Percentiles rank a stretch among this genome's conserved stretches.
Evolutionary conservation across 2,329 filamentous ascomycete genomes (phyloP).

Genomic region (Calonectria crousiana): DNA sequence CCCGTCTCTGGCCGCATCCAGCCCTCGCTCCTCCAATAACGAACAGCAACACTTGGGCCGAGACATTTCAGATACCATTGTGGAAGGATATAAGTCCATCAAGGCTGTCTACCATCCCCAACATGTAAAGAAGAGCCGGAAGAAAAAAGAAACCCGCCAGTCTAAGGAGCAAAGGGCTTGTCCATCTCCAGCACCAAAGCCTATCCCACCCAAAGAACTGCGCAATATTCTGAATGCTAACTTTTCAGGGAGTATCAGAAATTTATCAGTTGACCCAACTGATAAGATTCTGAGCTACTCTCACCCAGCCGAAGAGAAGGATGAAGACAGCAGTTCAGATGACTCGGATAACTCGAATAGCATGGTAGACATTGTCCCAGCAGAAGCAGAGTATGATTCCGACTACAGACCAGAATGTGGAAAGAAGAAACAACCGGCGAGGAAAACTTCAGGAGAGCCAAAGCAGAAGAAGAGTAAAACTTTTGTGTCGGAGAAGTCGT

Average conservation of each 20-base stretch:
- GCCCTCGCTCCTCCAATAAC: background rate
- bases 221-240: constrained; percentile 19
- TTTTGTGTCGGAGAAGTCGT: background rate
- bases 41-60: background rate
- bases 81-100: constrained; percentile 3
- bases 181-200: background rate
- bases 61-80: background rate
- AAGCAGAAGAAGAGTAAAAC: constrained; percentile 23
- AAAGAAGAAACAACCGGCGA: constrained; percentile 17
- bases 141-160: background rate
- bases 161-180: background rate
- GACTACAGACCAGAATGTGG: constrained; percentile 29
- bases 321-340: background rate
- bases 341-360: background rate
- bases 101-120: background rate
- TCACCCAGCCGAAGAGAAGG: background rate
- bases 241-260: background rate
- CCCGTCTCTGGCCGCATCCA: background rate
- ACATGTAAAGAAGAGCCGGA: background rate
- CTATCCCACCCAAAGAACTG: constrained; percentile 11
- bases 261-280: constrained; percentile 6
- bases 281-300: background rate
- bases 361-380: background rate
- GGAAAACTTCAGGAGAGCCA: background rate
- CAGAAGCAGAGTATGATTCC: constrained; percentile 33